Evolutionary conservation across 257 asterid species (phyloP).

Genomic region (Lavandula angustifolia): DNA sequence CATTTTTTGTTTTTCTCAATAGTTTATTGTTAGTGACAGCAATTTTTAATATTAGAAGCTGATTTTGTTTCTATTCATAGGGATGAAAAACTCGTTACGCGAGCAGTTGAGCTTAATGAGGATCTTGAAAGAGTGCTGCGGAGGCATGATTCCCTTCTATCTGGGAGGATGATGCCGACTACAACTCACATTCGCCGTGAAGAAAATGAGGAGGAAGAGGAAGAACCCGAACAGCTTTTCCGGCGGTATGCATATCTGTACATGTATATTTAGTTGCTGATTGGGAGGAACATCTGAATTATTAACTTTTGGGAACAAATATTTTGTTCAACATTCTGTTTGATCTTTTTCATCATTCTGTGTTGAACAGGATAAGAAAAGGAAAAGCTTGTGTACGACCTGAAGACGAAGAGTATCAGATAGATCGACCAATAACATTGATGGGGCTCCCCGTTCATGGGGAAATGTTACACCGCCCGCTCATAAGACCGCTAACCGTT

Average conservation of each 20-base stretch:
- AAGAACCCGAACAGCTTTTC: conserved; percentile 82
- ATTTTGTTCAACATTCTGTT: background rate
- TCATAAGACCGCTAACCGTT: conserved; percentile 60
- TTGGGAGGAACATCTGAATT: background rate
- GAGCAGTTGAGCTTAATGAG: conserved; percentile 87
- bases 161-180: conserved; percentile 49
- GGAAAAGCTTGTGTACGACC: conserved; percentile 87
- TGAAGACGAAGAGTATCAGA: conserved; percentile 54
- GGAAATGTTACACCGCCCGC: conserved; percentile 70
- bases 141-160: conserved; percentile 76
- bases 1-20: conserved; percentile 19
- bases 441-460: conserved; percentile 60
- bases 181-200: conserved; percentile 52
- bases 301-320: conserved; percentile 2
- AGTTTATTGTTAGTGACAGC: conserved; percentile 9
- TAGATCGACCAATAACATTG: conserved; percentile 51
- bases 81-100: conserved; percentile 43
- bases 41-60: background rate
- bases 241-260: conserved; percentile 54
- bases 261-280: background rate
- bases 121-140: conserved; percentile 73
- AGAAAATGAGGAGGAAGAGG: conserved; percentile 70
- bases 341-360: background rate
- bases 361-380: conserved; percentile 68
- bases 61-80: conserved; percentile 26